These are phyloP conservation scores for Aphanomyces euteiches DNA, from an alignment of 352 stramenopile species.

Conservation along the genomic window DNA sequence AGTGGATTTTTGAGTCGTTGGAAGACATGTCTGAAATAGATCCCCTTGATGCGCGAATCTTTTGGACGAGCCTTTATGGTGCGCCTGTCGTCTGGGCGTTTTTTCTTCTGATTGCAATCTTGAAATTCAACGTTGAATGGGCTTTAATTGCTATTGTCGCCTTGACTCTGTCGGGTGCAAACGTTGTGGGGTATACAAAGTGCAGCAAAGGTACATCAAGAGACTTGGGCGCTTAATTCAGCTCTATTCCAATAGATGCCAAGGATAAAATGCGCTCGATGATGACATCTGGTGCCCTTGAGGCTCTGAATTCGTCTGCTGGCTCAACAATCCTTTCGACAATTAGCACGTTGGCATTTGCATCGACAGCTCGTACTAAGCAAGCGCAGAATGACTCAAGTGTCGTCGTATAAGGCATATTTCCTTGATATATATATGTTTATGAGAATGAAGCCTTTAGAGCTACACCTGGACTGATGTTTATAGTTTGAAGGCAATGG, in stretches of 20 bases:
- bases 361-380: not conserved
- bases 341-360: constrained; percentile 60
- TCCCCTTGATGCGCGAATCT: constrained; percentile 86
- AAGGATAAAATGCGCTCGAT: constrained; percentile 80
- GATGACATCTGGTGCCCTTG: constrained; percentile 71
- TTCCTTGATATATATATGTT: not conserved
- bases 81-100: constrained; percentile 88
- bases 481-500: too few relatives aligned
- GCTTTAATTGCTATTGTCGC: constrained; percentile 91
- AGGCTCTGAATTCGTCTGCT: constrained; percentile 58
- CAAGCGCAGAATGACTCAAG: not conserved
- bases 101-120: constrained; percentile 88
- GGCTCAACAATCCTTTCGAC: constrained; percentile 75
- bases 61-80: constrained; percentile 95
- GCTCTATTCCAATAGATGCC: constrained; percentile 40
- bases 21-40: constrained; percentile 89
- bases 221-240: too few relatives aligned
- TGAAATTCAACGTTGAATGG: constrained; percentile 94
- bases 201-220: constrained; percentile 75
- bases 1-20: constrained; percentile 96
- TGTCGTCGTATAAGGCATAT: constrained; percentile 1
- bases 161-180: constrained; percentile 88
- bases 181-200: constrained; percentile 98
- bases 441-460: not conserved
- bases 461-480: too few relatives aligned